Evolutionary conservation across 805 yeast genomes (phyloP), one percentile per base, ranked within the genome.

Genomic region (Zygosaccharomyces kombuchaensis): DNA sequence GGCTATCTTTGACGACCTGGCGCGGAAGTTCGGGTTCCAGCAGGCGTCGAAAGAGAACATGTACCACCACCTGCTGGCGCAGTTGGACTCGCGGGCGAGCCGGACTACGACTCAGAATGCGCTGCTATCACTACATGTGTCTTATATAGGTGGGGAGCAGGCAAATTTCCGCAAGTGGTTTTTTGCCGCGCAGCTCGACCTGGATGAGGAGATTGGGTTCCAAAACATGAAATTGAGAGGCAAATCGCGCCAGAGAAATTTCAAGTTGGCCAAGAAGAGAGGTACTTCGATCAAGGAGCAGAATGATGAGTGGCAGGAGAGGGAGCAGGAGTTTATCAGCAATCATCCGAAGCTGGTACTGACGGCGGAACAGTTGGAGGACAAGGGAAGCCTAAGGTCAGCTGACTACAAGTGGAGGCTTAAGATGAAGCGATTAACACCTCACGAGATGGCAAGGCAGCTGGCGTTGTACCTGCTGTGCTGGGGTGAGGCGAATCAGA

Each of bases 151-250:
- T 0, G 97, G 98, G 13, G 87, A 82, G 40, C 72, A 81, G 48
- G 78, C 97, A 3, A 91, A 91, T 66, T 91, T 82, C 66, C 78
- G 83, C 59, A 88, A 86, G 65, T 91, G 98, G 98, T 88, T 81
- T 63, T 86, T 90, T 66, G 87, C 95, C 36, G 87, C 95, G 7
- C 87, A 82, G 65, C 69, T 84, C 30, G 89, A 83, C 53, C 66
- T 84, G 39, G 96, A 89, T 66, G 84, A 79, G 44, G 83, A 77
- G 44, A 67, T 79, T 35, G 84, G 84, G 2, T 74, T 76, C 59
- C 69, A 74, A 48, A 71, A 73, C 58, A 75, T 77, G 79, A 75
- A 76, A 65, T 66, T 78, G 47, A 64, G 60, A 21, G 82, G 80
- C 6, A 71, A 71, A 44, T 67, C 75, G 14, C 61, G 68, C 44